These are phyloP conservation scores for Globisporangium cederbergense DNA, from an alignment of 352 stramenopile species.

Conservation along the genomic window DNA sequence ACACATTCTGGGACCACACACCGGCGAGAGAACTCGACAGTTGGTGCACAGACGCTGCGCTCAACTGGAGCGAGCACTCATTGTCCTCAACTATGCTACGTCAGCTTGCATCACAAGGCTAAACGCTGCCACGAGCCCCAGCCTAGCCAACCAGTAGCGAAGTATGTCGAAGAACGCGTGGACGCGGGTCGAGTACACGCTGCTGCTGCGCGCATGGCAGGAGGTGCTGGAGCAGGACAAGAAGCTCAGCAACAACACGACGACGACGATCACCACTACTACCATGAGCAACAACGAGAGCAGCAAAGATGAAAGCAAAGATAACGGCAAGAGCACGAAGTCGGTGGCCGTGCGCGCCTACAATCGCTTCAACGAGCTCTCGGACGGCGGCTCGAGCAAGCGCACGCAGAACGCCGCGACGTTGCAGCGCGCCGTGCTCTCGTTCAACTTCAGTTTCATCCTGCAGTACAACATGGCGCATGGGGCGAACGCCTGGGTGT, in stretches of 20 bases:
- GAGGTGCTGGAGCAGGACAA: not conserved
- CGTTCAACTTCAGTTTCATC: slow-evolving; percentile 15
- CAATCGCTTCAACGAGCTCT: not conserved
- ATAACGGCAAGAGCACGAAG: not conserved
- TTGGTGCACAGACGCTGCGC: no score
- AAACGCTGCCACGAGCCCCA: no score
- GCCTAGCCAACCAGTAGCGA: not conserved
- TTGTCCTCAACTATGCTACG: no score
- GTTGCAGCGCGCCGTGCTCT: not conserved
- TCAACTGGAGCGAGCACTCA: no score
- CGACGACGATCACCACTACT: not conserved
- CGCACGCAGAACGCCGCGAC: not conserved
- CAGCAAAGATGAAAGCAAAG: not conserved
- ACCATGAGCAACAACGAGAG: not conserved
- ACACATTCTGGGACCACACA: no score
- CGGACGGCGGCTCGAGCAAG: not conserved
- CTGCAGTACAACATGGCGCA: slow-evolving; percentile 7
- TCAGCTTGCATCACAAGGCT: no score
- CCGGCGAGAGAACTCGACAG: no score
- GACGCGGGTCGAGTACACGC: not conserved
- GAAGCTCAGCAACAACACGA: not conserved
- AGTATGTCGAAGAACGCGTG: not conserved
- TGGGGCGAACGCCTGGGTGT: slow-evolving; percentile 6
- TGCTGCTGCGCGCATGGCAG: not conserved
- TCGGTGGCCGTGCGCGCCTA: not conserved